Conservation (phyloP, 768 basidiomycete genomes). For the Naganishia vaughanmartiniae region DNA sequence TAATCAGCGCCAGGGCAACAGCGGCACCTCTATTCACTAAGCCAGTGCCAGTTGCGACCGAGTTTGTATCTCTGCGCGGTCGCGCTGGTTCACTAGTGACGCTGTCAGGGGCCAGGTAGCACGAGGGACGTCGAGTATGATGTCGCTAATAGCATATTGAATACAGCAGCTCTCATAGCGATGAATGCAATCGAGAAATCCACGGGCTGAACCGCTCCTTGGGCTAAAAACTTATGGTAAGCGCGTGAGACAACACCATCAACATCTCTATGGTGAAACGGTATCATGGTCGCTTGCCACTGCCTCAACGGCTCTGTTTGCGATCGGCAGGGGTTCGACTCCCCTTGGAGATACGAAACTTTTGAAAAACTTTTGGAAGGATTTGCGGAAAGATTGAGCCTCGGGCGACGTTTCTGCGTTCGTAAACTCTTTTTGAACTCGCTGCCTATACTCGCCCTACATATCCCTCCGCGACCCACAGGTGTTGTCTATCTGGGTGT, state of each 20-base stretch:
- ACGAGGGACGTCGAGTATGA: too few relatives aligned
- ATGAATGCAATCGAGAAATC: not conserved
- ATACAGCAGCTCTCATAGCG: too few relatives aligned
- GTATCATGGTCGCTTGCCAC: slow-evolving; percentile 24
- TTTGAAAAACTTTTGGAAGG: not conserved
- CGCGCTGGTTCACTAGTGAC: too few relatives aligned
- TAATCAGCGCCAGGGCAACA: not conserved
- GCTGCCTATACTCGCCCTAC: too few relatives aligned
- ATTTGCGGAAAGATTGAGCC: too few relatives aligned
- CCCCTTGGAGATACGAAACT: slow-evolving; percentile 13
- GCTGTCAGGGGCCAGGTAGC: too few relatives aligned
- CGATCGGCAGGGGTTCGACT: slow-evolving; percentile 25
- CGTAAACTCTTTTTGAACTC: too few relatives aligned
- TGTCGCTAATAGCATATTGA: too few relatives aligned
- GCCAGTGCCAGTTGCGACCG: not conserved
- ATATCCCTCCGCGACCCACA: too few relatives aligned
- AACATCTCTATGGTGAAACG: slow-evolving; percentile 25
- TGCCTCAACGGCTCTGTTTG: slow-evolving; percentile 19
- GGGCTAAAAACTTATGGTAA: not conserved
- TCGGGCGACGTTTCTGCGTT: too few relatives aligned
- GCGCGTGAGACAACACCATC: not conserved
- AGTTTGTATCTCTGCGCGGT: not conserved
- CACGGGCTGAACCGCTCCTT: not conserved
- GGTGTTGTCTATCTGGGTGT: too few relatives aligned
- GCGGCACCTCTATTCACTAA: not conserved